Percentiles rank a stretch among this genome's conserved stretches.
These are phyloP conservation scores for Flaveria trinervia DNA, from an alignment of 129 eudicot genomes.

Conservation along the genomic window DNA sequence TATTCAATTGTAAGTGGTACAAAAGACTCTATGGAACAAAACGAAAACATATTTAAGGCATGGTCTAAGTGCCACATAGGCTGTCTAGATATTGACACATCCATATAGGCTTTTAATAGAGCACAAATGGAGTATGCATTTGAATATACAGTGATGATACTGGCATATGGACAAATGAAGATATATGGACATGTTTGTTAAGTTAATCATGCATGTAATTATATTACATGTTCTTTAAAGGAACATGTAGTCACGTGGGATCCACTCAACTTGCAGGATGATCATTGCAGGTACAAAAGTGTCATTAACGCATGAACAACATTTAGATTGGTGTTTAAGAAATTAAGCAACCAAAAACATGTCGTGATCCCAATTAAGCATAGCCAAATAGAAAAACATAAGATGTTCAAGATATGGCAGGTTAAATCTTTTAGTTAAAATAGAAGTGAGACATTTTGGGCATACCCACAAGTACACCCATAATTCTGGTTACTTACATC, in stretches of 20 bases:
- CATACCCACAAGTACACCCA: background rate
- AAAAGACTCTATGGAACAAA: slow-evolving; percentile 10
- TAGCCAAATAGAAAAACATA: background rate
- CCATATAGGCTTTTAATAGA: background rate
- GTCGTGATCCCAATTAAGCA: background rate
- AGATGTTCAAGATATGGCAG: background rate
- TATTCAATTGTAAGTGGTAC: background rate
- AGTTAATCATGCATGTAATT: slow-evolving; percentile 2
- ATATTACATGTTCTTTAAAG: background rate
- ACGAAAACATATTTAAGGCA: background rate
- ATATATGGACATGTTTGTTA: slow-evolving; percentile 2
- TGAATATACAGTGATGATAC: background rate
- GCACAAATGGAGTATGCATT: slow-evolving; percentile 11
- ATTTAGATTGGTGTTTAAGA: slow-evolving; percentile 14
- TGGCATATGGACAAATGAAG: slow-evolving; percentile 10
- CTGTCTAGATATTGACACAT: background rate
- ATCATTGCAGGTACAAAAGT: background rate
- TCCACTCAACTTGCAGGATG: slow-evolving; percentile 4
- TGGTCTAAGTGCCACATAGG: slow-evolving; percentile 6
- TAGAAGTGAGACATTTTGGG: slow-evolving; percentile 2
- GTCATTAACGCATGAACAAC: background rate
- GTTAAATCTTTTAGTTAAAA: background rate
- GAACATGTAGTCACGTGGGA: slow-evolving; percentile 9
- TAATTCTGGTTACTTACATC: background rate
- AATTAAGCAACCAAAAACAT: background rate